Conservation (phyloP, 345 rosid genomes). For the Erucastrum elatum region DNA sequence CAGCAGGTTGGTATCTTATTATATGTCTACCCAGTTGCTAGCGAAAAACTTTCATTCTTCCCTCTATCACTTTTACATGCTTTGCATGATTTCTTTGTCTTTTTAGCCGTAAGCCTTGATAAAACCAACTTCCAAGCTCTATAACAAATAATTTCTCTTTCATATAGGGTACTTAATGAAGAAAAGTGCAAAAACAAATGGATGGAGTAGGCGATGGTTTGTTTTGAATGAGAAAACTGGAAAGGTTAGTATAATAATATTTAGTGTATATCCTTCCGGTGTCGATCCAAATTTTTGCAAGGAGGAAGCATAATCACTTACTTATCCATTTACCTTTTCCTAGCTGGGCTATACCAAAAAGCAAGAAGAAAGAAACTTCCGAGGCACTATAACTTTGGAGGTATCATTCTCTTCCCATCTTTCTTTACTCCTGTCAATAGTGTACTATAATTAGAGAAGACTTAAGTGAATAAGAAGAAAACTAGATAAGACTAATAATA, state of each 20-base stretch:
- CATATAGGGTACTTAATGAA: conserved; percentile 83
- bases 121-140: conserved; percentile 4
- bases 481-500: background rate
- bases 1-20: conserved; percentile 68
- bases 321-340: conserved; percentile 27
- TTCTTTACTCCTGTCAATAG: conserved; percentile 12
- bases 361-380: conserved; percentile 92
- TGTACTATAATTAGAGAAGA: conserved; percentile 6
- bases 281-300: conserved; percentile 15
- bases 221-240: conserved; percentile 95
- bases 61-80: background rate
- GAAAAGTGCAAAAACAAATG: conserved; percentile 89
- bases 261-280: background rate
- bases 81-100: background rate
- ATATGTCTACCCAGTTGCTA: conserved; percentile 8
- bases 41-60: background rate
- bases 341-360: conserved; percentile 98
- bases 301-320: conserved; percentile 2
- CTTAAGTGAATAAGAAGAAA: background rate
- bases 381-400: conserved; percentile 94
- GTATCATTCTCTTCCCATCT: conserved; percentile 44
- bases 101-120: conserved; percentile 4
- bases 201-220: conserved; percentile 96
- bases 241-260: conserved; percentile 72
- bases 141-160: conserved; percentile 16